Evolutionary conservation across 2,329 filamentous ascomycete genomes (phyloP).

Genomic region (Rhinocladiella similis): DNA sequence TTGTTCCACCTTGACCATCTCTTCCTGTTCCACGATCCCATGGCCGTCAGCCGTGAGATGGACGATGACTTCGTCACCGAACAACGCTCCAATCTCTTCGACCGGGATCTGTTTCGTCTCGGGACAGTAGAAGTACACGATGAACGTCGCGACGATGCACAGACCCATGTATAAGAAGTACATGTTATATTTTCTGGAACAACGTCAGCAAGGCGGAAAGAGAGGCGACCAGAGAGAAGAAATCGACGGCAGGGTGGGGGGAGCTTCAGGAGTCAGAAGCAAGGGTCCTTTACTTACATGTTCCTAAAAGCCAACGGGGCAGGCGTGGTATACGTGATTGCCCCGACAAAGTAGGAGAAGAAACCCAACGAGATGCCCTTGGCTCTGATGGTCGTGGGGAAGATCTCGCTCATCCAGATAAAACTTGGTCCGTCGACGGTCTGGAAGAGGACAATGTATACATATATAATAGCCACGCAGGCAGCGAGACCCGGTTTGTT

Average conservation of each 20-base stretch:
- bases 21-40: neutral
- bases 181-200: constrained; percentile 1
- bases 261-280: neutral
- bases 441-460: constrained; percentile 39
- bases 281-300: neutral
- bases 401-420: constrained; percentile 29
- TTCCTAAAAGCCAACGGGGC: constrained; percentile 1
- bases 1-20: constrained; percentile 1
- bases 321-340: constrained; percentile 11
- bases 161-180: constrained; percentile 29
- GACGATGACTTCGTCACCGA: constrained; percentile 26
- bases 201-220: too few species aligned
- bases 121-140: constrained; percentile 15
- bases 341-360: constrained; percentile 14
- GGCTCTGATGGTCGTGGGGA: constrained; percentile 14
- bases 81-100: constrained; percentile 38
- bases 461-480: constrained; percentile 42
- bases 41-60: constrained; percentile 1
- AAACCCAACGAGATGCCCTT: constrained; percentile 18
- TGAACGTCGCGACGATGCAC: neutral
- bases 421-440: constrained; percentile 46
- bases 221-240: too few species aligned
- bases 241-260: neutral
- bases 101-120: constrained; percentile 36
- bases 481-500: constrained; percentile 37